These are phyloP conservation scores for Fomitopsis betulina DNA, from an alignment of 1,284 basidiomycete species.

Conservation along the genomic window DNA sequence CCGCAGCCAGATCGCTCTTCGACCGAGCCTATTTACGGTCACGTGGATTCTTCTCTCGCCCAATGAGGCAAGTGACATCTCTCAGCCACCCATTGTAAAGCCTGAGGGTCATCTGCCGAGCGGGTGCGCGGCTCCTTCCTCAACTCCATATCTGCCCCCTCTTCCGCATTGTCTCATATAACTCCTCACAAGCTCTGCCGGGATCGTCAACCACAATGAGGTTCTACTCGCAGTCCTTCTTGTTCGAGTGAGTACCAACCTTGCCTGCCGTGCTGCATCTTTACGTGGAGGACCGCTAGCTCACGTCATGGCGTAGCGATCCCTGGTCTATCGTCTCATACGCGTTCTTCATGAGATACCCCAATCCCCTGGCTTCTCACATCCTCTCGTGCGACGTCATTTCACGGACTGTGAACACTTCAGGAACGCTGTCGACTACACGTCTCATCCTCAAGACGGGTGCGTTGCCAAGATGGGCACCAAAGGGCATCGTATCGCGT, in stretches of 20 bases:
- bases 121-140: not conserved
- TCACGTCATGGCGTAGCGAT: conserved; percentile 49
- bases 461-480: conserved; percentile 87
- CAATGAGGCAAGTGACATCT: not conserved
- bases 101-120: conserved; percentile 4
- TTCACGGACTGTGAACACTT: conserved; percentile 68
- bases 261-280: not conserved
- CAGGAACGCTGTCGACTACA: conserved; percentile 80
- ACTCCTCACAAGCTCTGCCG: conserved; percentile 9
- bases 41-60: not conserved
- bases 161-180: not conserved
- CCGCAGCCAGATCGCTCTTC: not conserved
- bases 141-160: not conserved
- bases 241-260: conserved; percentile 64
- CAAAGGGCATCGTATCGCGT: conserved; percentile 69
- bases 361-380: conserved; percentile 93
- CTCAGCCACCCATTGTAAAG: not conserved
- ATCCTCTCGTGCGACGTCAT: conserved; percentile 95
- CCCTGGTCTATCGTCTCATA: conserved; percentile 88
- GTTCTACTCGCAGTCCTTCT: conserved; percentile 76
- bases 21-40: not conserved
- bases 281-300: conserved; percentile 1
- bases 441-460: conserved; percentile 92
- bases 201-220: conserved; percentile 54
- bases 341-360: conserved; percentile 95